A percentile compares a stretch with the other conserved stretches of the same genome.
Evolutionary conservation across 805 yeast genomes (phyloP).

Genomic region (Candida nitratophila): DNA sequence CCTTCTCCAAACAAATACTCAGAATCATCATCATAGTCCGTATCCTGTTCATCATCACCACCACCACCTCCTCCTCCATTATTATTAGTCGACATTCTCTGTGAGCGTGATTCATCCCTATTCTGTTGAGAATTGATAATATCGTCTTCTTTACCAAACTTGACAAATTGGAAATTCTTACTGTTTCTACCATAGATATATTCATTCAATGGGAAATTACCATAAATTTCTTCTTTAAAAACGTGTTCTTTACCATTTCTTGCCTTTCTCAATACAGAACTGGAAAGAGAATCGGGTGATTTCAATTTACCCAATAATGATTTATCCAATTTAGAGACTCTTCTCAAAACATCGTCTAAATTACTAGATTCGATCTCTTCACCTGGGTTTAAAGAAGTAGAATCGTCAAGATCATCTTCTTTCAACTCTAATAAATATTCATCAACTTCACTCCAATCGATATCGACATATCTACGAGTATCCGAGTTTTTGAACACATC

Average conservation of each 20-base stretch:
- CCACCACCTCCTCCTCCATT: too few species aligned
- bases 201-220: conserved; percentile 24
- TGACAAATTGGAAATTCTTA: conserved; percentile 24
- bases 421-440: conserved; percentile 24
- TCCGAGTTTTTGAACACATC: conserved; percentile 76
- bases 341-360: conserved; percentile 3
- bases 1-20: not conserved
- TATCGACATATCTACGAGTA: conserved; percentile 40
- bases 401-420: conserved; percentile 7
- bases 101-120: conserved; percentile 10
- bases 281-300: not conserved
- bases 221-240: conserved; percentile 19
- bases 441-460: conserved; percentile 69
- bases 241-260: conserved; percentile 4
- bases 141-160: conserved; percentile 19
- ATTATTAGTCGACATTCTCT: conserved; percentile 3
- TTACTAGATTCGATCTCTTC: not conserved
- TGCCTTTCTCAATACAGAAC: not conserved
- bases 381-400: too few species aligned
- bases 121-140: conserved; percentile 20
- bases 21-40: not conserved
- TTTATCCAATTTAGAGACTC: conserved; percentile 8
- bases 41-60: too few species aligned
- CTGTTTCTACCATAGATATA: conserved; percentile 22
- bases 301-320: conserved; percentile 7